Evolutionary conservation across 345 rosid species (phyloP).

Genomic region (Streptanthus diversifolius): DNA sequence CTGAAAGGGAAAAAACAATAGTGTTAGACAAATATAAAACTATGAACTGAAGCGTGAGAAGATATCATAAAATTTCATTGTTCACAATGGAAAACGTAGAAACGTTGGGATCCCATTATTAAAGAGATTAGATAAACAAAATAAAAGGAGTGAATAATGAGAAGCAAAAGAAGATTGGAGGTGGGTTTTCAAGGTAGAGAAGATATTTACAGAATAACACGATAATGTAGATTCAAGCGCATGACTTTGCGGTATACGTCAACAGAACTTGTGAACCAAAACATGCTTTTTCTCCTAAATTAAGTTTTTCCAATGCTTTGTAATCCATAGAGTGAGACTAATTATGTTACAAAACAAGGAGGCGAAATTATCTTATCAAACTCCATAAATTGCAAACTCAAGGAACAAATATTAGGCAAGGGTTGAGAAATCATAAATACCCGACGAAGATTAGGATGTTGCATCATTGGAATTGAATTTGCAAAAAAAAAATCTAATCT

Average conservation of each 20-base stretch:
- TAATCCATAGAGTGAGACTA: neutral
- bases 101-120: constrained; percentile 51
- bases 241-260: constrained; percentile 61
- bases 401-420: too few relatives aligned
- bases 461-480: neutral
- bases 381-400: neutral
- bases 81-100: constrained; percentile 38
- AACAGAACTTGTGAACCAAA: constrained; percentile 54
- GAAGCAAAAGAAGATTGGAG: constrained; percentile 40
- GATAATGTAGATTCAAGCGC: constrained; percentile 66
- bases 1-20: constrained; percentile 41
- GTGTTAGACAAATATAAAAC: neutral
- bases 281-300: constrained; percentile 44
- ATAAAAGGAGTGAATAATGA: constrained; percentile 42
- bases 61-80: neutral
- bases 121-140: constrained; percentile 41
- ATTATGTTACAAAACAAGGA: neutral
- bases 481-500: neutral
- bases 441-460: neutral
- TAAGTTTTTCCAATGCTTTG: constrained; percentile 16
- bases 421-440: too few relatives aligned
- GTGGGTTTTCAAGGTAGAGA: neutral
- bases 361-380: neutral
- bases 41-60: neutral
- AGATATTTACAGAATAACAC: constrained; percentile 68